Conservation (phyloP, 2,329 filamentous ascomycete species). For the Diaporthe helianthi region DNA sequence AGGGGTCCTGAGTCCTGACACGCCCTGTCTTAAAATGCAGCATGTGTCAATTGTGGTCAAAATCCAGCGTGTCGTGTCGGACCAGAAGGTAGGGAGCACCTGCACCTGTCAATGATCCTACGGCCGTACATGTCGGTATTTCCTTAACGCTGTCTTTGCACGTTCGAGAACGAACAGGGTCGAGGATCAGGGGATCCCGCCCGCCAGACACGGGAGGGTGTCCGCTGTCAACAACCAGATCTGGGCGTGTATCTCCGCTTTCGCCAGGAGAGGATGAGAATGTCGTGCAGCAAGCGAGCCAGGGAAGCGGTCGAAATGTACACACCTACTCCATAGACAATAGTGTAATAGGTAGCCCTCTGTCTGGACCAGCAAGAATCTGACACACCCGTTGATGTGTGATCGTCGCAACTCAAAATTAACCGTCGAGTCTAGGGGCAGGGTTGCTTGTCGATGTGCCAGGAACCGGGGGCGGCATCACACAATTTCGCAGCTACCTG, state of each 20-base stretch:
- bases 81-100: not conserved
- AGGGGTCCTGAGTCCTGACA: slow-evolving; percentile 1
- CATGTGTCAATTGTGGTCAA: not conserved
- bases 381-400: slow-evolving; percentile 26
- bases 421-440: slow-evolving; percentile 28
- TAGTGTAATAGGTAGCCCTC: slow-evolving; percentile 24
- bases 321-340: not conserved
- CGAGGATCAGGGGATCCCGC: not conserved
- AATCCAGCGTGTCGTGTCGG: slow-evolving; percentile 4
- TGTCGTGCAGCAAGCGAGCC: slow-evolving; percentile 20
- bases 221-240: slow-evolving; percentile 12
- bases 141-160: slow-evolving; percentile 11
- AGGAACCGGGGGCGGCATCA: slow-evolving; percentile 30
- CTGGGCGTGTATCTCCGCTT: slow-evolving; percentile 9
- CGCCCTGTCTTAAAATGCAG: not conserved
- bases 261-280: not conserved
- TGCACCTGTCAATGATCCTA: not conserved
- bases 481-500: slow-evolving; percentile 26
- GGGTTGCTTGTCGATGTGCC: slow-evolving; percentile 30
- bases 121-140: slow-evolving; percentile 4
- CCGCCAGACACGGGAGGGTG: slow-evolving; percentile 14
- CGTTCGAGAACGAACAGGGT: slow-evolving; percentile 11
- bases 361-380: slow-evolving; percentile 22
- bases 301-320: slow-evolving; percentile 21
- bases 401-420: slow-evolving; percentile 33